phyloP scores from a whole-genome alignment of 495 filamentous ascomycete species.

The Neurospora pannonica region DNA sequence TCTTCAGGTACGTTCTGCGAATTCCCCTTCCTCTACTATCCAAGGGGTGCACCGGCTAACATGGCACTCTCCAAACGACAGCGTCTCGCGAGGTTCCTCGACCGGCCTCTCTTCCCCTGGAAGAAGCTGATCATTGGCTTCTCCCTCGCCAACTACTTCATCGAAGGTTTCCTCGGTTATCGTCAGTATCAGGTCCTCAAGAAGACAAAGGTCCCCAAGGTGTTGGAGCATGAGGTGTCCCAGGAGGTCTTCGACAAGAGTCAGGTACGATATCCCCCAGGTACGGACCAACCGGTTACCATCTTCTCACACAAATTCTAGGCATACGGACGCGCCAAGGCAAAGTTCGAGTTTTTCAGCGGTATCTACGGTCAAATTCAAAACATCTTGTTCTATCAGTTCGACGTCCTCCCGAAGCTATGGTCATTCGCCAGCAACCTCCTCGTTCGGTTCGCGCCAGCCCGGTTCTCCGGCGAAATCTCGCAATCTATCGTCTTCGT shows the following conservation, averaged over 20 bases:
- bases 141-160: slow-evolving; percentile 74
- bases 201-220: slow-evolving; percentile 68
- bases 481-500: slow-evolving; percentile 89
- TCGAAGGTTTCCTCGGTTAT: slow-evolving; percentile 75
- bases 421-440: slow-evolving; percentile 74
- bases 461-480: slow-evolving; percentile 81
- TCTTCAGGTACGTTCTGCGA: slow-evolving; percentile 35
- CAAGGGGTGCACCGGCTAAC: neutral
- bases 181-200: slow-evolving; percentile 83
- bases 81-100: slow-evolving; percentile 79
- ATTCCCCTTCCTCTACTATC: neutral
- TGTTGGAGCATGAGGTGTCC: slow-evolving; percentile 74
- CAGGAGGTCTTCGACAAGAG: slow-evolving; percentile 90
- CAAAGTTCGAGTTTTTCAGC: slow-evolving; percentile 72
- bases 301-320: slow-evolving; percentile 17
- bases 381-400: slow-evolving; percentile 80
- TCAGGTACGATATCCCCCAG: slow-evolving; percentile 34
- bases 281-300: slow-evolving; percentile 28
- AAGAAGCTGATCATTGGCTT: slow-evolving; percentile 93
- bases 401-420: slow-evolving; percentile 78
- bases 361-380: slow-evolving; percentile 77
- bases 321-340: slow-evolving; percentile 92
- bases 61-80: slow-evolving; percentile 24
- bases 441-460: slow-evolving; percentile 62
- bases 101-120: slow-evolving; percentile 92